Base-by-base conservation (phyloP, 257 asterid species). In the Catharanthus roseus region DNA sequence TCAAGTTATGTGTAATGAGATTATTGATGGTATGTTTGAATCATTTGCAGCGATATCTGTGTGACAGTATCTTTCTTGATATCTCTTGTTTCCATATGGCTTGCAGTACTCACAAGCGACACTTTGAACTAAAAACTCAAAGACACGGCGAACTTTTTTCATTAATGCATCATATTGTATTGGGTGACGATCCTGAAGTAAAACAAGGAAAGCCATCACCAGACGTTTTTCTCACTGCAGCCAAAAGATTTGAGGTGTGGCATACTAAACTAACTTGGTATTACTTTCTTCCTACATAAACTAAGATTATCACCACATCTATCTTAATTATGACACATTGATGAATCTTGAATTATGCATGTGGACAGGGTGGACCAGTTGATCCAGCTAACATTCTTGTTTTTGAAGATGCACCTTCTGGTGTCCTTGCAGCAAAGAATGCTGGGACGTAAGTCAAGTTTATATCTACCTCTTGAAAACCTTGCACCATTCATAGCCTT, bases 181-280 rank as follows among this genome's bases (percentile, higher is more conserved):
- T 78, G 69, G 99, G 97, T 55, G 99, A 93, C 85, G 99, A 93
- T 82, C 97, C 96, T 41, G 96, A 91, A 83, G 96, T 91, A 56
- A 93, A 89, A 84, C 89, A 85, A 69, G 99, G 99, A 72, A 95
- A 95, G 76, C 97, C 97, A 64, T 88, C 99, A 60, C 99, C 97
- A 5, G 99, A 93, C 72, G 83, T 78, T 66, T 93, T 91, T 82
- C 92, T 93, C 80, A 91, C 92, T 77, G 98, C 95, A 8, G 96
- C 96, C 68, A 89, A 71, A 74, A 83, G 97, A 85, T 93, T 91
- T 65, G 96, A 95, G 97, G 97, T 89, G 71, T 76, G 63, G 53
- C 34, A 51, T 49, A 39, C 47, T 57, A 45, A 60, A 78, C 45
- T 56, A 11, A 24, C 29, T 45, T 42, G 39, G 28, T 23, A 53